Conservation (phyloP, 768 basidiomycete genomes). For the Baorangia bicolor region DNA sequence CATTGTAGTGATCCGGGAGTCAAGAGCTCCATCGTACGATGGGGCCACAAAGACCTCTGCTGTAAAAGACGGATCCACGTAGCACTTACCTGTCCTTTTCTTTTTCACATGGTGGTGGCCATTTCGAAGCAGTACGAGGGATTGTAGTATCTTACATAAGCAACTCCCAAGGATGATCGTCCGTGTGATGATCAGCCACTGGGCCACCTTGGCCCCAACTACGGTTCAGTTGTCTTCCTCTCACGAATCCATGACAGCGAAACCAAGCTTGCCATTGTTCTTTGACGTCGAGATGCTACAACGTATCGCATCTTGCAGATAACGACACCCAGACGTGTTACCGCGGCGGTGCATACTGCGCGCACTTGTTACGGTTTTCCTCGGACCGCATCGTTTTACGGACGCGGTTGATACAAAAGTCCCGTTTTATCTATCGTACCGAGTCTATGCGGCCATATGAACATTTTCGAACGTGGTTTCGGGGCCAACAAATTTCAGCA, state of each 20-base stretch:
- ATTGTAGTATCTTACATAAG: slow-evolving; percentile 19
- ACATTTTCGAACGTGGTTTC: slow-evolving; percentile 8
- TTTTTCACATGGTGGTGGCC: background rate
- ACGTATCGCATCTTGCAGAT: background rate
- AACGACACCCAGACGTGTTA: background rate
- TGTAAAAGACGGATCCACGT: background rate
- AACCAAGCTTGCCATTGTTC: slow-evolving; percentile 1
- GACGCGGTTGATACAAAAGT: background rate
- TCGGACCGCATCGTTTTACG: background rate
- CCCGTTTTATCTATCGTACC: background rate
- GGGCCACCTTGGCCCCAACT: background rate
- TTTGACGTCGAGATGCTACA: background rate
- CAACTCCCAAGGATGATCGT: background rate
- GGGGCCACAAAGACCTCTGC: background rate
- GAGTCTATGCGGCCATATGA: slow-evolving; percentile 1
- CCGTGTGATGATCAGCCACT: background rate
- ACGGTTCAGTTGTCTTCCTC: background rate
- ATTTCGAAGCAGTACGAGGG: background rate
- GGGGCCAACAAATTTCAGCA: background rate
- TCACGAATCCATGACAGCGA: slow-evolving; percentile 1
- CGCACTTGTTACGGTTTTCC: background rate
- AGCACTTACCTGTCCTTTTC: background rate
- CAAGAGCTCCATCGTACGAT: background rate
- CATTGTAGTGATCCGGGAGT: background rate
- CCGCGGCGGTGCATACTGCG: background rate